Base-by-base conservation (phyloP, 495 filamentous ascomycete genomes). In the Aspergillus baeticus region DNA sequence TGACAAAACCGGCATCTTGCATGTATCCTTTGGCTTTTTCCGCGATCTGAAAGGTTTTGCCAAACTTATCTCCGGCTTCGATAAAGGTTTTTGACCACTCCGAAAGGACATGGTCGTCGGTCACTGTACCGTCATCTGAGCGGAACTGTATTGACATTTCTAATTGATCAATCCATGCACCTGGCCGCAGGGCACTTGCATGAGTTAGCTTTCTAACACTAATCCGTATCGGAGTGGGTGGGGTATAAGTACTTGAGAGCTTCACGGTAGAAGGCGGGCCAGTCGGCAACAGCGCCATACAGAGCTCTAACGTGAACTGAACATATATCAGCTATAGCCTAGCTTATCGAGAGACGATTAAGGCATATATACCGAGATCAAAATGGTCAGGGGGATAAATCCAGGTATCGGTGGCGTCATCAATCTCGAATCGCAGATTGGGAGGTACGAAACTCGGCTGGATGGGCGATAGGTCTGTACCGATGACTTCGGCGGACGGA, bases 81-180 rank as follows among this genome's bases (percentile, higher is more conserved):
- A 85, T 65, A 17, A 81, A 81, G 1, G 78, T 65, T 6, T 61
- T 60, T 66, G 79, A 80, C 68, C 78, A 83, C 51, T 75, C 63
- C 0, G 75, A 67, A 8, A 85, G 65, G 3, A 80, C 74, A 56
- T 84, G 79, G 38, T 79, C 74, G 5, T 69, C 50, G 73, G 58
- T 63, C 20, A 87, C 75, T 31, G 70, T 77, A 31, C 68, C 72
- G 59, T 82, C 79, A 48, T 77, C 72, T n/a, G 79, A 80, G 47
- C 65, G 68, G 5, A 78, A 77, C 31, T 64, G 68, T 57, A 81
- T 77, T 23, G 71, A 63, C 35, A 82, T 75, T 55, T 85, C 82
- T 48, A 80, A 75, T 41, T 86, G 73, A 56, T 89, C 85, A 45
- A 86, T 68, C 75, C 82, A 88, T 57, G 81, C 87, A 26, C 87